A percentile compares a stretch with the other conserved stretches of the same genome.
phyloP scores from a whole-genome alignment of 495 filamentous ascomycete species.

The Thozetella sp. region DNA sequence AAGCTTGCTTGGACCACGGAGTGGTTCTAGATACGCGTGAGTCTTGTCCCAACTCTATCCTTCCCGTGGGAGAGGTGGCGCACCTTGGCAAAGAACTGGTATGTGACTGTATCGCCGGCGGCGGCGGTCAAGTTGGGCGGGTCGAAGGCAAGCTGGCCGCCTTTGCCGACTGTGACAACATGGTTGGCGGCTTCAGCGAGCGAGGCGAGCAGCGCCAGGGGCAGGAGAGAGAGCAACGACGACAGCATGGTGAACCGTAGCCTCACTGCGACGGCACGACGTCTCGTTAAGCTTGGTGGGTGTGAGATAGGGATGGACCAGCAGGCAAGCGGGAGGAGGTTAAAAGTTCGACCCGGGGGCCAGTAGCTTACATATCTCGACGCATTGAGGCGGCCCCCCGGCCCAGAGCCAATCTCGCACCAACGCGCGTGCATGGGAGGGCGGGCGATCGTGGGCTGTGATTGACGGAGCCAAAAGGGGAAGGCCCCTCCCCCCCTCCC shows the following conservation, averaged over 20 bases:
- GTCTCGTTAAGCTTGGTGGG: background rate
- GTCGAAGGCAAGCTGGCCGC: slow-evolving; percentile 30
- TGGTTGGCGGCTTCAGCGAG: slow-evolving; percentile 26
- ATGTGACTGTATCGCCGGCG: slow-evolving; percentile 53
- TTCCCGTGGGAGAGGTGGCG: background rate
- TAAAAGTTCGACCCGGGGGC: background rate
- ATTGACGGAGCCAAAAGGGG: too few species aligned
- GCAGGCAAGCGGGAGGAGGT: background rate
- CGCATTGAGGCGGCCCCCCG: too few species aligned
- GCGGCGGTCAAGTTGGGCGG: slow-evolving; percentile 29
- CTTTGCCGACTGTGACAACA: slow-evolving; percentile 38
- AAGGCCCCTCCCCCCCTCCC: too few species aligned
- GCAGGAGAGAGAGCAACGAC: slow-evolving; percentile 18
- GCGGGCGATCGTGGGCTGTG: too few species aligned
- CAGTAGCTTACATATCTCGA: background rate
- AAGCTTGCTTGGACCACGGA: slow-evolving; percentile 63
- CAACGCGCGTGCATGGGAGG: too few species aligned
- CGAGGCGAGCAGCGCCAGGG: slow-evolving; percentile 26
- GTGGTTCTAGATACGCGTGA: slow-evolving; percentile 46
- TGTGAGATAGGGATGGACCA: background rate
- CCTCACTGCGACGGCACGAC: background rate
- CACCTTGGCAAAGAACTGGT: slow-evolving; percentile 59
- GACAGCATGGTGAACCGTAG: slow-evolving; percentile 23
- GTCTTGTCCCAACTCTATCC: background rate
- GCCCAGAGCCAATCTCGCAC: too few species aligned